These are phyloP conservation scores for Diphasiastrum complanatum DNA, from an alignment of 83 land plant species.

Conservation along the genomic window DNA sequence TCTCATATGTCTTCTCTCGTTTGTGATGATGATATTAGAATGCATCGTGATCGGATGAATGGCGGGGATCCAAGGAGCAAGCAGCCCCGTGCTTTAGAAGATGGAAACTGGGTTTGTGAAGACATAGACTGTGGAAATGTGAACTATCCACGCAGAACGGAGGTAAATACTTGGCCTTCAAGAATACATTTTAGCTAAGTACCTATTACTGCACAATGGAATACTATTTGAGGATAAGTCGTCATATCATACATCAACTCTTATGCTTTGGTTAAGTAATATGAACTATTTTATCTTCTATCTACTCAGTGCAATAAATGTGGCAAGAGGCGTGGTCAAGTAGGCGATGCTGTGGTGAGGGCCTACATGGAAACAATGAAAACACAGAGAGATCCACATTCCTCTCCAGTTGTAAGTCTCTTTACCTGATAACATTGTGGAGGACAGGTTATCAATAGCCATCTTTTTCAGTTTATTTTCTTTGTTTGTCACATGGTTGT, in stretches of 20 bases:
- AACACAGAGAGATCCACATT: slow-evolving; percentile 20
- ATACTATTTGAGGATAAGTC: background rate
- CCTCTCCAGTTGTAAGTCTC: background rate
- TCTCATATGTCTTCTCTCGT: too few relatives aligned
- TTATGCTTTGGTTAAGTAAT: background rate
- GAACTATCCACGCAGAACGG: slow-evolving; percentile 40
- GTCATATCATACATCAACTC: background rate
- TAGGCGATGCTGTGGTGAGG: slow-evolving; percentile 39
- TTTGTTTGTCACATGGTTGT: too few relatives aligned
- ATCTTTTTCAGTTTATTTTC: too few relatives aligned
- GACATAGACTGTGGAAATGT: slow-evolving; percentile 34
- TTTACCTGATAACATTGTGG: background rate
- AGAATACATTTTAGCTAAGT: background rate
- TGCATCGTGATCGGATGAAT: too few relatives aligned
- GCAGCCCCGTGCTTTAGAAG: slow-evolving; percentile 36
- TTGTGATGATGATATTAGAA: too few relatives aligned
- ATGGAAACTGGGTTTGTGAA: slow-evolving; percentile 45
- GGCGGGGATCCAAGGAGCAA: slow-evolving; percentile 21
- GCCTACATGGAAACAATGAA: slow-evolving; percentile 32
- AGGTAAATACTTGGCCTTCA: slow-evolving; percentile 12
- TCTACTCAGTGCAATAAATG: slow-evolving; percentile 35
- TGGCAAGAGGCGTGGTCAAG: slow-evolving; percentile 37
- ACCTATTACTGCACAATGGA: background rate
- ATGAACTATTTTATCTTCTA: background rate
- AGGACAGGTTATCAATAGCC: too few relatives aligned